Conservation (phyloP, 2,329 filamentous ascomycete genomes). For the Colletotrichum echinochloae region DNA sequence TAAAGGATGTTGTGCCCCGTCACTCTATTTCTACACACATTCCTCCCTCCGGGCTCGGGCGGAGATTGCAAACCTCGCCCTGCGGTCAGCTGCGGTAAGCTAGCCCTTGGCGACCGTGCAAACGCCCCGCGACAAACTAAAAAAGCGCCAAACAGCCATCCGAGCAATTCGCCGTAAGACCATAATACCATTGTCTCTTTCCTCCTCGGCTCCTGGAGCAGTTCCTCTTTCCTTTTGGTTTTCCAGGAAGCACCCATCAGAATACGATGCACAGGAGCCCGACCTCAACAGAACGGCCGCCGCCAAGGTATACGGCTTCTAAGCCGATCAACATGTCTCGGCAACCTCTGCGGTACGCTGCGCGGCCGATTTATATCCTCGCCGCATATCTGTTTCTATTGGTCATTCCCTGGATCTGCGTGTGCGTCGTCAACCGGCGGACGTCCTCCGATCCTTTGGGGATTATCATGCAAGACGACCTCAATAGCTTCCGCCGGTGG, state of each 20-base stretch:
- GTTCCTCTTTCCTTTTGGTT: conserved; percentile 9
- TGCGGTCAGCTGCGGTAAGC: conserved; percentile 40
- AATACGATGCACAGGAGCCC: conserved; percentile 29
- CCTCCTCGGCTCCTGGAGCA: conserved; percentile 14
- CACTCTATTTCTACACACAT: conserved; percentile 25
- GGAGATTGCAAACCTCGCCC: conserved; percentile 37
- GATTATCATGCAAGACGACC: conserved; percentile 33
- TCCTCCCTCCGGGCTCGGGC: conserved; percentile 26
- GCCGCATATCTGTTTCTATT: conserved; percentile 30
- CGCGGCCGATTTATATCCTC: conserved; percentile 36
- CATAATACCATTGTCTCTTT: conserved; percentile 38
- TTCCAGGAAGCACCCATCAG: neutral
- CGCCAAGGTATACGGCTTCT: conserved; percentile 28
- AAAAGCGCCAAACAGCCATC: conserved; percentile 21
- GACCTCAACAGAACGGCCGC: conserved; percentile 11
- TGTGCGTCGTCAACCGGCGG: conserved; percentile 30
- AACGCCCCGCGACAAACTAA: conserved; percentile 36
- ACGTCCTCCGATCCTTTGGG: conserved; percentile 23
- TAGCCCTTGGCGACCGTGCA: conserved; percentile 34
- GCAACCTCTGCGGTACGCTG: conserved; percentile 30
- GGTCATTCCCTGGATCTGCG: conserved; percentile 32
- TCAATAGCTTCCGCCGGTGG: conserved; percentile 33
- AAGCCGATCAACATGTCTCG: conserved; percentile 30
- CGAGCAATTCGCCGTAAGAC: conserved; percentile 10
- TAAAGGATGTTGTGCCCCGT: conserved; percentile 31